A percentile compares a stretch with the other conserved stretches of the same genome.
Evolutionary conservation across 148 eudicot species (phyloP).

Genomic region (Rhododendron ovatum): DNA sequence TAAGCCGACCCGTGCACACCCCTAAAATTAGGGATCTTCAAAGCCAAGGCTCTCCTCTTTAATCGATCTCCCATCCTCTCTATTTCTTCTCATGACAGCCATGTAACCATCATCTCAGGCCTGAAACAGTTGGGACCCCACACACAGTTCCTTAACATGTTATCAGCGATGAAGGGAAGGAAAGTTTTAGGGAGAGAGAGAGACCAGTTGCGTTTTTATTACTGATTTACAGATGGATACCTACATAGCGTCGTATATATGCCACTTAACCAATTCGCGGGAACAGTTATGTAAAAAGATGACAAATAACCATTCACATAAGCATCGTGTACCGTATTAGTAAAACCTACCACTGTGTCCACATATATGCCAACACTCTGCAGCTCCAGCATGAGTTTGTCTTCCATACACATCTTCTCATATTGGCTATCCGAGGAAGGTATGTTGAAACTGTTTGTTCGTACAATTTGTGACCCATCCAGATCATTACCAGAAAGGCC

Average conservation of each 20-base stretch:
- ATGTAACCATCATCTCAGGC: neutral
- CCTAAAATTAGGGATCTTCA: neutral
- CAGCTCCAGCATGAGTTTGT: constrained; percentile 70
- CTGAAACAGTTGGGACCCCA: neutral
- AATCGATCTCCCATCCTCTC: neutral
- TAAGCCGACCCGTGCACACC: too few species aligned
- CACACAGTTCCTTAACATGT: neutral
- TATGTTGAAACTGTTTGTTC: constrained; percentile 28
- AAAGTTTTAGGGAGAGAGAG: too few species aligned
- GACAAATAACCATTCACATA: constrained; percentile 1
- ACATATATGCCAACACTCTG: constrained; percentile 74
- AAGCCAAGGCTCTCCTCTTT: neutral
- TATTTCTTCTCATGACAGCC: neutral
- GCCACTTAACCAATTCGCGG: neutral
- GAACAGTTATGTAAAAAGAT: neutral
- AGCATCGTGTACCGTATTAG: neutral
- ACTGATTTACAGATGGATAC: neutral
- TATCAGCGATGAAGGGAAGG: neutral
- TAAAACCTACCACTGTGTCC: constrained; percentile 67
- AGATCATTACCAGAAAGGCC: constrained; percentile 31
- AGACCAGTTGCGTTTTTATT: too few species aligned
- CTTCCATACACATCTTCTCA: constrained; percentile 58
- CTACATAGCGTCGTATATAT: neutral
- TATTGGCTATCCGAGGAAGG: constrained; percentile 48
- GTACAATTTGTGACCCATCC: constrained; percentile 32